Evolutionary conservation across 73 alveolate species (phyloP).

Genomic region (Tetrahymena thermophila): DNA sequence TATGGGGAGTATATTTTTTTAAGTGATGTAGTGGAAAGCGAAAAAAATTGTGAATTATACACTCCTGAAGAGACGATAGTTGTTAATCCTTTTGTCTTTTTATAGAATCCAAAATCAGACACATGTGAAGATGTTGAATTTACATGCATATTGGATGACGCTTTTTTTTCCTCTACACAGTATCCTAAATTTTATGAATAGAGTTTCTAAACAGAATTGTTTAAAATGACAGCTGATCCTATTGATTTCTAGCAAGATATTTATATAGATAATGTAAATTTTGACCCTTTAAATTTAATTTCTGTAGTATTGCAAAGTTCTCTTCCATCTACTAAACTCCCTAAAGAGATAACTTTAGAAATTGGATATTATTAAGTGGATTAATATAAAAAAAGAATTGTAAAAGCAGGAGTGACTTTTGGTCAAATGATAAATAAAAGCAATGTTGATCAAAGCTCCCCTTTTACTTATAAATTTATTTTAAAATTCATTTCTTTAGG

Average conservation of each 20-base stretch:
- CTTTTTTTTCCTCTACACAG: neutral
- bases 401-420: slow-evolving; percentile 8
- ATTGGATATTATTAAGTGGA: slow-evolving; percentile 16
- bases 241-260: neutral
- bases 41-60: neutral
- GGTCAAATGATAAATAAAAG: neutral
- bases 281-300: neutral
- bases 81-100: neutral
- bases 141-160: slow-evolving; percentile 7
- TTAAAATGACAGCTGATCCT: neutral
- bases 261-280: neutral
- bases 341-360: slow-evolving; percentile 4
- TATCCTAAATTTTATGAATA: slow-evolving; percentile 26
- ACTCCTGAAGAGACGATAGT: neutral
- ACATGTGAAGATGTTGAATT: slow-evolving; percentile 8
- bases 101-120: neutral
- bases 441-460: neutral
- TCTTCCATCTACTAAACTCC: slow-evolving; percentile 6
- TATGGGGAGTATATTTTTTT: slow-evolving; percentile 14
- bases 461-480: slow-evolving; percentile 4
- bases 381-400: neutral
- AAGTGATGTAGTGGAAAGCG: slow-evolving; percentile 7
- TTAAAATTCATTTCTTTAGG: slow-evolving; percentile 4
- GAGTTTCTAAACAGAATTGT: neutral
- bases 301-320: neutral